Base-by-base conservation (phyloP, 768 basidiomycete species). In the Myochromella boudieri region DNA sequence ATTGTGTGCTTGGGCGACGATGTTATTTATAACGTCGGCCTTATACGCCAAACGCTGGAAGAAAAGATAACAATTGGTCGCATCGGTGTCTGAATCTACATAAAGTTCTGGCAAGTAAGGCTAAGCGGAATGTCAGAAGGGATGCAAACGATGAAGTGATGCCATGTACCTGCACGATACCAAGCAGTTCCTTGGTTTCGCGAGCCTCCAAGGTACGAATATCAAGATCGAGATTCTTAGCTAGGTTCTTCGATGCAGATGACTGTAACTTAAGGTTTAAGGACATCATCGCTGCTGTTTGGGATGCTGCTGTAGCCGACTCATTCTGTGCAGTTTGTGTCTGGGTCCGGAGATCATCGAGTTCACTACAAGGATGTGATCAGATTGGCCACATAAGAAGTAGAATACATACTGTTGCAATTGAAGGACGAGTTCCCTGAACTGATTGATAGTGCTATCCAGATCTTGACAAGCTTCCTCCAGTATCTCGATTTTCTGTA, bases 231-330 rank as follows among this genome's bases (percentile, higher is more conserved):
- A 98, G 87, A 11, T 79, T 83, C 64, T 84, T 85, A 4, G 90
- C 85, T 57, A 95, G 95, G 53, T 90, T 89, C 77, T 95, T 97
- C 24, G 86, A 77, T 0, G 88, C 93, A 2, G 92, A 80, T 0
- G 90, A 90, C 64, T 98, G 95, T 4, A 99, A 77, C 63, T 91
- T 97, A 64, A 97, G 78, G 64, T 97, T 98, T 42, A 97, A 74
- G 37, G 93, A 92, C 77, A 98, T 85, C 75, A 97, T 86, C 2
- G 90, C 88, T 2, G 95, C 95, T 0, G 91, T 87, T 59, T 97
- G 94, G 1, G 86, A 89, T 11, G 82, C 85, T 12, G 91, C 88
- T 0, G 83, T 81, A 1, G 87, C 86, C 2, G 89, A 89, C 61
- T 94, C 90, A 21, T 78, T 76, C 56, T 91, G 88, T 1, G 88